These are phyloP conservation scores for Tolypocladium endophyticum DNA, from an alignment of 2,329 filamentous ascomycete genomes.

Conservation along the genomic window DNA sequence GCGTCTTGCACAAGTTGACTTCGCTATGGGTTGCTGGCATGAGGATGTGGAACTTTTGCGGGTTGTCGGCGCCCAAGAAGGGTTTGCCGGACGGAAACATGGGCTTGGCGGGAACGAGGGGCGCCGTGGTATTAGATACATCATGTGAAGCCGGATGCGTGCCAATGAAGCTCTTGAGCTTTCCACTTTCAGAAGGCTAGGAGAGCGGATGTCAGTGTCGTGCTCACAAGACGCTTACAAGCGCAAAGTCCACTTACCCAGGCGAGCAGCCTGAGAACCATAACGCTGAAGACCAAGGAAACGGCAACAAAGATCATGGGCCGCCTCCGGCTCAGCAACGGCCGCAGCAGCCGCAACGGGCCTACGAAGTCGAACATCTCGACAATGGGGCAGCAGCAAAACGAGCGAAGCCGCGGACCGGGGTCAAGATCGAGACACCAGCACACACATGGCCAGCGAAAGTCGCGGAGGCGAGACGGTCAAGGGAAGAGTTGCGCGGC, in stretches of 20 bases:
- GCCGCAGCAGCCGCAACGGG: not conserved
- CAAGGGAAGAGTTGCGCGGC: not conserved
- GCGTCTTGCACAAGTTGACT: constrained; percentile 19
- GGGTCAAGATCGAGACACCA: not conserved
- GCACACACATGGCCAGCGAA: not conserved
- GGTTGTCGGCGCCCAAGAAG: not conserved
- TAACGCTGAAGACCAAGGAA: constrained; percentile 5
- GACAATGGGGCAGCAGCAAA: not conserved
- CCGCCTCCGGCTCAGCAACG: not conserved
- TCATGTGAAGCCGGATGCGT: not conserved
- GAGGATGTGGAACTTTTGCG: constrained; percentile 12
- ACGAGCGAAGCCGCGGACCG: not conserved
- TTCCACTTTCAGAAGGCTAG: not conserved
- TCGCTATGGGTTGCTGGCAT: constrained; percentile 14
- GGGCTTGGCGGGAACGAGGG: not conserved
- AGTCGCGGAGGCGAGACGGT: not conserved
- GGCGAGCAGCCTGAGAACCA: constrained; percentile 2
- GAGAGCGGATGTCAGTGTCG: not conserved
- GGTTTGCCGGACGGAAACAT: not conserved
- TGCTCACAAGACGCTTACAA: not conserved
- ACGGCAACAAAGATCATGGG: not conserved
- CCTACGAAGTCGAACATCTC: not conserved
- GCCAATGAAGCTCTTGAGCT: not conserved
- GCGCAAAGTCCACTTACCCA: constrained; percentile 1
- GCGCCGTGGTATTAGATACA: not conserved